phyloP scores from a whole-genome alignment of 441 rosid genomes.

The Aquilaria agallochum region DNA sequence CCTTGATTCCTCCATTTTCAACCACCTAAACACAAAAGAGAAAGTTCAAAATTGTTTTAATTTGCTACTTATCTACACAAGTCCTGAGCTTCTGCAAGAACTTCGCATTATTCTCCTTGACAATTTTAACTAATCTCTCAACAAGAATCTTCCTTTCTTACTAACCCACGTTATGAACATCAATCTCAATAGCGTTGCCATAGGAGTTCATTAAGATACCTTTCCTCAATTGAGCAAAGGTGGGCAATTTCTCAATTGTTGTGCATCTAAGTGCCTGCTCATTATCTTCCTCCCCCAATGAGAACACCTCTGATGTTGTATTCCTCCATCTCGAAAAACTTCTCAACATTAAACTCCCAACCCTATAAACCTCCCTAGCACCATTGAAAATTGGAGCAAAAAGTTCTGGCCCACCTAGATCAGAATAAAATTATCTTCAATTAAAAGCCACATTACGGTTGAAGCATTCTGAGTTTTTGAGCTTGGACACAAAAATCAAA shows the following conservation, averaged over 20 bases:
- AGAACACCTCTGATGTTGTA: slow-evolving; percentile 19
- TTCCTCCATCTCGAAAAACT: slow-evolving; percentile 28
- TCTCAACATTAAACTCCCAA: background rate
- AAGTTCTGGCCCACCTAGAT: too few species aligned
- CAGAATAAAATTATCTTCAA: too few species aligned
- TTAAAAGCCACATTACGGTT: too few species aligned
- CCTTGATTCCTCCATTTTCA: background rate
- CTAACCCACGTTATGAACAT: slow-evolving; percentile 36
- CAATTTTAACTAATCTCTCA: slow-evolving; percentile 36
- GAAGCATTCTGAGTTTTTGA: too few species aligned
- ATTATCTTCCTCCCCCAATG: slow-evolving; percentile 38
- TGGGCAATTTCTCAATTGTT: slow-evolving; percentile 67
- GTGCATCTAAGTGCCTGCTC: slow-evolving; percentile 68
- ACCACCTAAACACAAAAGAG: background rate
- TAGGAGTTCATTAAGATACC: slow-evolving; percentile 33
- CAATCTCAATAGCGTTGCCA: slow-evolving; percentile 43
- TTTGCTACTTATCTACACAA: slow-evolving; percentile 48
- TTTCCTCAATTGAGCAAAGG: slow-evolving; percentile 38
- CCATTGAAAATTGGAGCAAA: too few species aligned
- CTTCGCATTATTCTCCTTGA: slow-evolving; percentile 50
- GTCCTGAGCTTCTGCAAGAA: slow-evolving; percentile 51
- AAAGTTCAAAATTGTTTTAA: too few species aligned
- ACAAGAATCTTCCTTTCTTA: slow-evolving; percentile 40
- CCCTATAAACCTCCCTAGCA: too few species aligned
- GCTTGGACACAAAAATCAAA: too few species aligned